Evolutionary conservation across 2,329 filamentous ascomycete species (phyloP), one percentile per base, ranked within the genome.

Genomic region (Ceratocystis variospora): DNA sequence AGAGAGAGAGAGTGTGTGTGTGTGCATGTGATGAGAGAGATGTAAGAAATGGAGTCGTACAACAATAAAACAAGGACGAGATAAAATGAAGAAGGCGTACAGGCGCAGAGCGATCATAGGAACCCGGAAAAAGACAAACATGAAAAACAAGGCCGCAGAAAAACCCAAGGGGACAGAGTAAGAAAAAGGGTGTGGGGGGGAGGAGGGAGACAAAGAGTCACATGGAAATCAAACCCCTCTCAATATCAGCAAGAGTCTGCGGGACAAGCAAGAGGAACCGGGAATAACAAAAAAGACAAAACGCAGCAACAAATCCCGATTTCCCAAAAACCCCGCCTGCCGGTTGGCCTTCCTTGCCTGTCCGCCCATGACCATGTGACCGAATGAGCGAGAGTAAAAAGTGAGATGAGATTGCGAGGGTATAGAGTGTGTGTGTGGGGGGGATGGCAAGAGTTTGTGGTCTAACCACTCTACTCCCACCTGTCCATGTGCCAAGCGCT

Each of bases 81-180:
- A 66, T 37, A 66, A 66, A 63, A 66, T 37, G 33, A 67, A 55
- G 25, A 25, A 55, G 50, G 50, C 61, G 45, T 67, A 67, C 66
- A 67, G 66, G 63, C 66, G 66, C 61, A 64, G 41, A 64, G 62
- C 33, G 46, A 57, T 57, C 66, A 57, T 64, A 63, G 65, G 48
- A 64, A 64, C 50, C 66, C 53, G 25, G 61, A 46, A 59, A 59
- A 64, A 48, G 45, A 48, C 45, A 48, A 48, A 48, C 45, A 48
- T 33, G 48, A 61, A 61, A 57, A 62, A 62, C 28, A 62, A 67
- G 37, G 55, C 48, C 17, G 19, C 61, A 63, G 33, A 63, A 63
- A 63, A 63, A 12, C 33, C 33, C 33, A 37, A 37, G 33, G 33
- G n/a, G 44, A 63, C 61, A 50, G 55, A 57, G 48, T 44, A 61